Evolutionary conservation across 2,329 filamentous ascomycete genomes (phyloP).

Genomic region (Colletotrichum sp.): DNA sequence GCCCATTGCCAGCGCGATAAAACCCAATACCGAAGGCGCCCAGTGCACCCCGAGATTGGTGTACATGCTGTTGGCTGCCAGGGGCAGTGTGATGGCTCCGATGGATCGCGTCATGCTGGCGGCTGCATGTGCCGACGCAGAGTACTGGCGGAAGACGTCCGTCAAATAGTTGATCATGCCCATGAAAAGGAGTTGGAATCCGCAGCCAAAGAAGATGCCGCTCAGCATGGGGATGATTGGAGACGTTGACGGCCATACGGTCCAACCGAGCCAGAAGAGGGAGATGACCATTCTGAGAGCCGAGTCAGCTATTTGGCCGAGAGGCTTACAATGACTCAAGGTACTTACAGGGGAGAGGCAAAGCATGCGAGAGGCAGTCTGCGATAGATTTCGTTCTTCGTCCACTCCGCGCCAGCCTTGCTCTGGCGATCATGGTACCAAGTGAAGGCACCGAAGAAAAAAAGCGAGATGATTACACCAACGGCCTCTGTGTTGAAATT

Average conservation of each 20-base stretch:
- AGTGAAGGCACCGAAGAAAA: conserved; percentile 28
- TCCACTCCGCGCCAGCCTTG: conserved; percentile 31
- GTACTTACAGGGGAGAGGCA: conserved; percentile 63
- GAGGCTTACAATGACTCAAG: neutral
- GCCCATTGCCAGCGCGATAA: conserved; percentile 32
- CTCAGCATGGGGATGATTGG: conserved; percentile 42
- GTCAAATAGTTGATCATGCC: conserved; percentile 39
- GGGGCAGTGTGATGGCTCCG: conserved; percentile 35
- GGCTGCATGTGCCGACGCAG: conserved; percentile 38
- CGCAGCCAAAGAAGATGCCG: conserved; percentile 47
- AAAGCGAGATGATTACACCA: conserved; percentile 21
- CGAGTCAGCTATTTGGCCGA: conserved; percentile 21
- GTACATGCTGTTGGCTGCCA: conserved; percentile 37
- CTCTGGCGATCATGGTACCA: conserved; percentile 30
- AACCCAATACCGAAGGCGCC: conserved; percentile 38
- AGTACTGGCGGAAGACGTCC: conserved; percentile 35
- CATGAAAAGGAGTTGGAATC: conserved; percentile 38
- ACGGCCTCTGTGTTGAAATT: conserved; percentile 24
- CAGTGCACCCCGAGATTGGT: conserved; percentile 35
- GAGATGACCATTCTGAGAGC: conserved; percentile 57
- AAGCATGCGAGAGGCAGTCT: conserved; percentile 54
- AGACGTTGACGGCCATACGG: conserved; percentile 43
- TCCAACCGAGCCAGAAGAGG: conserved; percentile 67
- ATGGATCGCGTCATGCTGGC: conserved; percentile 36
- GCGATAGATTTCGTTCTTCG: conserved; percentile 35